Base-by-base conservation (phyloP, 176 grass and related monocot genomes). In the Bolboschoenus planiculmis region DNA sequence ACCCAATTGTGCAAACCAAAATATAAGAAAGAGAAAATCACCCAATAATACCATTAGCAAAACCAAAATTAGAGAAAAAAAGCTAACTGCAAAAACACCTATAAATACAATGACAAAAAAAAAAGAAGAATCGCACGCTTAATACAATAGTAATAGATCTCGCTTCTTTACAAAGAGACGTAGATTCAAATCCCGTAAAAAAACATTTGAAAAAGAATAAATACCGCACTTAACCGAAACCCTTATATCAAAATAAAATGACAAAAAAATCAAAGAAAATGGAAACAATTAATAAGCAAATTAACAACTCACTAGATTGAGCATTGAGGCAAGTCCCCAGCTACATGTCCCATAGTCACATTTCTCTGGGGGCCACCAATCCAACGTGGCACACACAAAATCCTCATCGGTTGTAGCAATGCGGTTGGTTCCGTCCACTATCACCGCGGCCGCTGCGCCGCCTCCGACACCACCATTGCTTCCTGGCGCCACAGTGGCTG, bases 341-440 rank as follows among this genome's bases (percentile, higher is more conserved):
- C 84, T 88, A 67, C 96, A 99, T 77, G 92, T 99, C 29, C 91
- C 96, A 84, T 99, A 99, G 85, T 99, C 96, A 77, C 91, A 99
- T 67, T 99, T 99, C 13, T 99, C 92, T 33, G 89, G 91, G 81
- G 93, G 96, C 96, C 96, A 99, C 96, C 96, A 99, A 81, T 99
- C 96, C 87, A 99, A 40, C 3, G 96, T 99, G 29, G 92, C 93
- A 59, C 96, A 99, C 2, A 99, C 74, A 84, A 95, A 99, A 80
- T 99, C 88, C 34, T 90, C 90, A 42, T 88, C 96, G 1, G 89
- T 99, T 0, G 71, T 24, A 47, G 92, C 96, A 72, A 99, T 80
- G 83, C 89, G 78, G 79, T 64, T 71, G 68, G 63, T 63, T 30
- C 87, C 92, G 3, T 93, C 92, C 15, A 98, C 79, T 5, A 44